A percentile compares a stretch with the other conserved stretches of the same genome.
phyloP scores from a whole-genome alignment of 305 asterid species.

The Petunia hybrid region DNA sequence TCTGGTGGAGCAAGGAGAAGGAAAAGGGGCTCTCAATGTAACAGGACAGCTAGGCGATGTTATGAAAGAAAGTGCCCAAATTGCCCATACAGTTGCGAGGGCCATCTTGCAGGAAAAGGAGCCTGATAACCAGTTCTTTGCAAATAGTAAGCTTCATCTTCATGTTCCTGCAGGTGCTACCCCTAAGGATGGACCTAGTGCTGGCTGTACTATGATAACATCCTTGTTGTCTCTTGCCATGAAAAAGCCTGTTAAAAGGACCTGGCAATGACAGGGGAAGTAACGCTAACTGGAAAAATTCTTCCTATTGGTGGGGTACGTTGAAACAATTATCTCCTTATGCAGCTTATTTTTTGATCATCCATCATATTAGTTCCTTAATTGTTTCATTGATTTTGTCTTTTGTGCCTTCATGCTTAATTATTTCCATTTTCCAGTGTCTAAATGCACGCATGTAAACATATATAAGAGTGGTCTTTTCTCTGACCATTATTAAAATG shows the following conservation, averaged over 20 bases:
- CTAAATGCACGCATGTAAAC: neutral
- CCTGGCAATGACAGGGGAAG: constrained; percentile 99
- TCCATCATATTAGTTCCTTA: neutral
- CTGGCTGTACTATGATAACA: constrained; percentile 99
- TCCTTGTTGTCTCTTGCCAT: constrained; percentile 89
- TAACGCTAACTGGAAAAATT: constrained; percentile 82
- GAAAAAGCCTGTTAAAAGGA: constrained; percentile 78
- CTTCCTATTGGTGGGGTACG: constrained; percentile 99
- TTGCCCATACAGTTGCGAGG: constrained; percentile 89
- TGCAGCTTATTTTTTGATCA: neutral
- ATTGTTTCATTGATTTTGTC: neutral
- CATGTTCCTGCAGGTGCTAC: constrained; percentile 99
- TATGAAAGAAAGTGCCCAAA: constrained; percentile 98
- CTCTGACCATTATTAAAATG: constrained; percentile 1
- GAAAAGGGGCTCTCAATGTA: constrained; percentile 77
- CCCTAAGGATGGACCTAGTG: constrained; percentile 99
- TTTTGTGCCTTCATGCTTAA: neutral
- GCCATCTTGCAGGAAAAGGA: constrained; percentile 77
- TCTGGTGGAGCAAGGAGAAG: constrained; percentile 83
- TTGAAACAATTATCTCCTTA: too few species aligned
- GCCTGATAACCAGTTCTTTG: constrained; percentile 67
- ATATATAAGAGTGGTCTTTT: constrained; percentile 7
- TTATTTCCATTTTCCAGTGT: neutral
- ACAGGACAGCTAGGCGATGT: constrained; percentile 98
- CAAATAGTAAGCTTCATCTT: constrained; percentile 85